Conservation (phyloP, 192 early-diverging fungal genomes). For the Mortierella alpina region DNA sequence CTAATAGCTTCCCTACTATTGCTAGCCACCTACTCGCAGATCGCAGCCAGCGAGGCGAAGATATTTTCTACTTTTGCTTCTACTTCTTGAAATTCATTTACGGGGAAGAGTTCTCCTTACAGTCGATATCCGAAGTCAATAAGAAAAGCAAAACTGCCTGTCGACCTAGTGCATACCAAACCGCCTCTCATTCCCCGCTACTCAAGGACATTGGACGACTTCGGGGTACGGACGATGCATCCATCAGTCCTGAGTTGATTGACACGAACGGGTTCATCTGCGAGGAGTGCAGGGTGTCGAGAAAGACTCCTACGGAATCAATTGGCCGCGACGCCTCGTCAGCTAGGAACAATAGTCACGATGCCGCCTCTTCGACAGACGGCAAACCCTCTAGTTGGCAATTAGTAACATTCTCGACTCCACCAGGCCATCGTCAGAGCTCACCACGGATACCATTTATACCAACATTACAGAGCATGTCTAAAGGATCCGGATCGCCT, state of each 20-base stretch:
- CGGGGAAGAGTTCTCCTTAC: constrained; percentile 45
- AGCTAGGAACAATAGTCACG: constrained; percentile 9
- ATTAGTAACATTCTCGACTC: constrained; percentile 36
- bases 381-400: constrained; percentile 52
- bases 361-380: constrained; percentile 42
- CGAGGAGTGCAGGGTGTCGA: constrained; percentile 22
- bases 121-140: constrained; percentile 19
- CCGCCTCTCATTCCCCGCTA: constrained; percentile 18
- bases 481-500: constrained; percentile 13
- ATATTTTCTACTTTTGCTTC: constrained; percentile 57
- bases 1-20: background rate
- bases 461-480: constrained; percentile 9
- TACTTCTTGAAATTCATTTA: constrained; percentile 53
- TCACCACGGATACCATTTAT: constrained; percentile 37
- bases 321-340: constrained; percentile 11
- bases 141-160: constrained; percentile 5
- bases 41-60: constrained; percentile 50
- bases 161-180: constrained; percentile 5
- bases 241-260: background rate
- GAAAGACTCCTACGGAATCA: constrained; percentile 16
- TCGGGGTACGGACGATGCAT: constrained; percentile 1
- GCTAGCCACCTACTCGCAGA: constrained; percentile 46
- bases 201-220: constrained; percentile 30
- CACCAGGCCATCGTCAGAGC: constrained; percentile 28
- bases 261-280: constrained; percentile 16